Conservation (phyloP, 1,284 basidiomycete species). For the Austroboletus rostrupii region DNA sequence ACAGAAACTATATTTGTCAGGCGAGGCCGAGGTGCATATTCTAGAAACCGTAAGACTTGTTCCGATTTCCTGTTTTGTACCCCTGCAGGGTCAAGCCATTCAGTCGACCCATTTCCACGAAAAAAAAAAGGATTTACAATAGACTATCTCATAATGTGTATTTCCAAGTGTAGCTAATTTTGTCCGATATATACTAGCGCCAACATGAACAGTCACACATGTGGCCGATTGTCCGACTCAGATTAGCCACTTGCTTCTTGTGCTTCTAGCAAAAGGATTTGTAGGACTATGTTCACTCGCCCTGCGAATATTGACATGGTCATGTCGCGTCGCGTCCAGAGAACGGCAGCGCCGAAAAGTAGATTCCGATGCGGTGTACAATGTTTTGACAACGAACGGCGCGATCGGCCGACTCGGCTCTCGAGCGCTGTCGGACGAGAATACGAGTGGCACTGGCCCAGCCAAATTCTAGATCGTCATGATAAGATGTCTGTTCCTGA, state of each 20-base stretch:
- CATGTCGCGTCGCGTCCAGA: too few species aligned
- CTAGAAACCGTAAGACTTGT: constrained; percentile 2
- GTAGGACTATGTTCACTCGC: too few species aligned
- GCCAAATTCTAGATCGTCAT: background rate
- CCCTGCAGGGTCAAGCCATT: constrained; percentile 6
- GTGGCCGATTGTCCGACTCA: background rate
- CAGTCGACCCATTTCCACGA: background rate
- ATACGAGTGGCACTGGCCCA: background rate
- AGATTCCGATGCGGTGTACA: background rate
- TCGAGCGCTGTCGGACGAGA: background rate
- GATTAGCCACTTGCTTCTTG: background rate
- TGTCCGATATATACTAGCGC: background rate
- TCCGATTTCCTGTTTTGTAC: constrained; percentile 7
- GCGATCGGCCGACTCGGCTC: background rate
- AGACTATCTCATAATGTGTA: background rate
- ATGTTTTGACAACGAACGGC: background rate
- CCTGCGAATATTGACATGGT: background rate
- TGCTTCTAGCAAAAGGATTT: background rate
- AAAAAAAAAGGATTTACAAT: background rate
- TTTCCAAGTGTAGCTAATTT: background rate
- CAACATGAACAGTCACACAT: background rate
- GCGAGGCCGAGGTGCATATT: background rate
- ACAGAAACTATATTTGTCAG: constrained; percentile 5
- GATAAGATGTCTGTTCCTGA: background rate
- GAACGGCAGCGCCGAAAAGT: background rate